A percentile compares a stretch with the other conserved stretches of the same genome.
phyloP scores from a whole-genome alignment of 2,329 filamentous ascomycete species.

The Ceratocystis papillata region DNA sequence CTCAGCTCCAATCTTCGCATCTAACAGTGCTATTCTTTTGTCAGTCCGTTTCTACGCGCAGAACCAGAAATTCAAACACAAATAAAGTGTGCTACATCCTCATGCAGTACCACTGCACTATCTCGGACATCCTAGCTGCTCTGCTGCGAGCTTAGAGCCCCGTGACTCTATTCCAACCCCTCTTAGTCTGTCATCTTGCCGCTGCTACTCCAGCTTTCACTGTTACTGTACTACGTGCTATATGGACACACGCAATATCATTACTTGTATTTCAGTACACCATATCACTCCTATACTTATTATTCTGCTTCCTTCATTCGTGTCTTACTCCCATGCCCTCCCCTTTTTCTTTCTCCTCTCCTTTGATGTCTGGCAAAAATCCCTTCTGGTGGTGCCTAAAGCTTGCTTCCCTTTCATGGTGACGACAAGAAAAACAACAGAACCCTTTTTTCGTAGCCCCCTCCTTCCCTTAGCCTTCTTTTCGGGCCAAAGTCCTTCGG shows the following conservation, averaged over 20 bases:
- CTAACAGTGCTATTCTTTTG: background rate
- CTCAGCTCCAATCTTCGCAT: background rate
- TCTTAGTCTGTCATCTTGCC: background rate
- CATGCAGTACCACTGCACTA: background rate
- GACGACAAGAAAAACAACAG: background rate
- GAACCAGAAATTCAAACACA: background rate
- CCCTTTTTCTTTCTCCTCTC: background rate
- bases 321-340: background rate
- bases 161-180: background rate
- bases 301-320: background rate
- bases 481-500: no score
- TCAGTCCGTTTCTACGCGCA: background rate
- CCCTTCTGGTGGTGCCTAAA: background rate
- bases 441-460: background rate
- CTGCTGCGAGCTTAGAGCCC: background rate
- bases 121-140: background rate
- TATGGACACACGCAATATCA: background rate
- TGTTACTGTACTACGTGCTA: background rate
- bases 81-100: background rate
- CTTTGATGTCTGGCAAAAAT: background rate
- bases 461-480: background rate
- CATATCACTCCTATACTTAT: background rate
- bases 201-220: background rate
- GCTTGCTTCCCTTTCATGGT: background rate
- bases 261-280: background rate